Conservation (phyloP, 495 filamentous ascomycete species). For the Penicillium tannophilum region DNA sequence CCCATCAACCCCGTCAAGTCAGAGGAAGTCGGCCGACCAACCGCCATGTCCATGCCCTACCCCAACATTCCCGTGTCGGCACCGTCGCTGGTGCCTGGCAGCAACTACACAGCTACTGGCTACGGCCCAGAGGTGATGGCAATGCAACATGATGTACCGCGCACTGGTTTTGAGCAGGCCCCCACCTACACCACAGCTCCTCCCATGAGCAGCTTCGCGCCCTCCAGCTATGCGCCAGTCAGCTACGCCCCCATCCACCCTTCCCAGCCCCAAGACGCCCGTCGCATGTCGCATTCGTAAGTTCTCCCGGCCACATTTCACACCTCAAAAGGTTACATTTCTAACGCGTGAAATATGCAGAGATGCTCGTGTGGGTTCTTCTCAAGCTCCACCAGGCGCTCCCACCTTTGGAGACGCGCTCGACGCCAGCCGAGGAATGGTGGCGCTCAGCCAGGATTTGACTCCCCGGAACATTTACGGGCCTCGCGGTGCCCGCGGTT, state of each 20-base stretch:
- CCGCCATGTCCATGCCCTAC: constrained; percentile 72
- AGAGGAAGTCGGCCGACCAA: constrained; percentile 60
- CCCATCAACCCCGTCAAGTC: constrained; percentile 56
- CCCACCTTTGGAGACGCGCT: constrained; percentile 67
- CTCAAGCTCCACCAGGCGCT: constrained; percentile 32
- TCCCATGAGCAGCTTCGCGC: constrained; percentile 67
- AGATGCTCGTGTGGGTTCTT: constrained; percentile 61
- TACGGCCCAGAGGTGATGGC: constrained; percentile 74
- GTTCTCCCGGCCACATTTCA: constrained; percentile 34
- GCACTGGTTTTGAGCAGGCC: constrained; percentile 55
- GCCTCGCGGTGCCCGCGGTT: constrained; percentile 64
- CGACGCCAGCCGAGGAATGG: constrained; percentile 87
- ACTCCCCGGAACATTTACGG: constrained; percentile 89
- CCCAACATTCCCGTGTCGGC: constrained; percentile 71
- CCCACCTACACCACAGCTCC: constrained; percentile 68
- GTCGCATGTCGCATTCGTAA: constrained; percentile 91
- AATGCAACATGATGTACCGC: constrained; percentile 67
- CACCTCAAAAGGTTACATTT: not conserved
- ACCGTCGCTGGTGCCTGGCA: constrained; percentile 68
- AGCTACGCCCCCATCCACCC: constrained; percentile 56
- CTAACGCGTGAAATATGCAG: constrained; percentile 27
- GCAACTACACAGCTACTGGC: constrained; percentile 64
- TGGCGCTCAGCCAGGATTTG: constrained; percentile 84
- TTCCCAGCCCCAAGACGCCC: constrained; percentile 60
- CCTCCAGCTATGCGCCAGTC: constrained; percentile 54